Conservation (phyloP, 2,329 filamentous ascomycete species). For the Pseudogymnoascus sp. region DNA sequence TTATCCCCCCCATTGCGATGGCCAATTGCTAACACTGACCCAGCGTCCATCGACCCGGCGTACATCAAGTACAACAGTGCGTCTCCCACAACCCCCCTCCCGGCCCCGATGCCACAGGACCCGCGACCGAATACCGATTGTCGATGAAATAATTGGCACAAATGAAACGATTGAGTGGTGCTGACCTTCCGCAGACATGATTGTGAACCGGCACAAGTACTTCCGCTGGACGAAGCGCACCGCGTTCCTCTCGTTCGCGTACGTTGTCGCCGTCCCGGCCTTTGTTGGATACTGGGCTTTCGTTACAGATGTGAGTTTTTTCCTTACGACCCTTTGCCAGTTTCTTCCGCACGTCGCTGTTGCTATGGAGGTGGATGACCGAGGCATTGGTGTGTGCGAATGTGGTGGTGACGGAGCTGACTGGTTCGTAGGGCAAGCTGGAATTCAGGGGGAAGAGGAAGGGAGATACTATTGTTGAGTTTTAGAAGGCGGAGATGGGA, state of each 20-base stretch:
- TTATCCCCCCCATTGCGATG: neutral
- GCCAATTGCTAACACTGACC: constrained; percentile 9
- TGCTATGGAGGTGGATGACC: neutral
- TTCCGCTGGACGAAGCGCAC: constrained; percentile 89
- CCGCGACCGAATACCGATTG: neutral
- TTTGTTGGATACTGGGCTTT: constrained; percentile 66
- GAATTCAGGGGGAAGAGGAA: constrained; percentile 79
- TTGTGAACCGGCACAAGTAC: constrained; percentile 78
- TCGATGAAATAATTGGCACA: constrained; percentile 9
- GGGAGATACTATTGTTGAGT: constrained; percentile 78
- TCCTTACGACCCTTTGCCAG: neutral
- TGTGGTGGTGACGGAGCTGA: constrained; percentile 12
- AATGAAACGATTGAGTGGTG: constrained; percentile 11
- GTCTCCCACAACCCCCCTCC: constrained; percentile 16
- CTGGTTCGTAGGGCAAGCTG: constrained; percentile 63
- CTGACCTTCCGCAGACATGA: constrained; percentile 56
- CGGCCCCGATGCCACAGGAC: neutral
- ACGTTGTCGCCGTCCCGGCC: constrained; percentile 63
- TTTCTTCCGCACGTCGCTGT: neutral
- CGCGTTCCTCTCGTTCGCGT: constrained; percentile 70
- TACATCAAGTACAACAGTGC: constrained; percentile 45
- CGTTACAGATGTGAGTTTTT: constrained; percentile 69
- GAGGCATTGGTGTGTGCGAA: neutral
- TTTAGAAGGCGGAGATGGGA: constrained; percentile 36
- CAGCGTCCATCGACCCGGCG: constrained; percentile 40